Evolutionary conservation across 495 filamentous ascomycete species (phyloP).

Genomic region (Penicillium diatomitis): DNA sequence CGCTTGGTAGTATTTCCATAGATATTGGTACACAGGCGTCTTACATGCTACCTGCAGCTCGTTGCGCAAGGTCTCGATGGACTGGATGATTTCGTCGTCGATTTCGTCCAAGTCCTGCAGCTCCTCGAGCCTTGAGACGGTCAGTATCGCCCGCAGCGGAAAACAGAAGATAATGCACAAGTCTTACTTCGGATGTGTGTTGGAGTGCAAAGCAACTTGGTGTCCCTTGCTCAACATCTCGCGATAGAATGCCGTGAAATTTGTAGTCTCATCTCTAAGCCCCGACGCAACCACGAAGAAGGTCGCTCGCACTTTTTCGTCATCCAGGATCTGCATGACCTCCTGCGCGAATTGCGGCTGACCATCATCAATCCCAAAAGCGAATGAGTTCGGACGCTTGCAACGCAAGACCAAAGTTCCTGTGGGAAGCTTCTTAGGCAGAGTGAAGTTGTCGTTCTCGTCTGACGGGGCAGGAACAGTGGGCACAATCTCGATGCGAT

Average conservation of each 20-base stretch:
- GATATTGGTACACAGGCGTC: not conserved
- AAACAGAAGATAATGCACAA: not conserved
- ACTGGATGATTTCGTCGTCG: slow-evolving; percentile 61
- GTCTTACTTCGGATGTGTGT: slow-evolving; percentile 57
- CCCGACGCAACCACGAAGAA: slow-evolving; percentile 71
- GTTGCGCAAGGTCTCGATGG: slow-evolving; percentile 47
- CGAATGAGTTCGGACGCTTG: slow-evolving; percentile 63
- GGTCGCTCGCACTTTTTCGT: slow-evolving; percentile 57
- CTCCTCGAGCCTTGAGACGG: slow-evolving; percentile 48
- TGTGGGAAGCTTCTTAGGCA: slow-evolving; percentile 54
- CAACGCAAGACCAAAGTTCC: slow-evolving; percentile 56
- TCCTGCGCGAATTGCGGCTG: slow-evolving; percentile 50
- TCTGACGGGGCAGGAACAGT: slow-evolving; percentile 30
- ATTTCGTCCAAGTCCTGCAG: slow-evolving; percentile 48
- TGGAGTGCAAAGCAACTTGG: slow-evolving; percentile 67
- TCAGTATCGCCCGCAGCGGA: not conserved
- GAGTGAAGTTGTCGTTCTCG: slow-evolving; percentile 25
- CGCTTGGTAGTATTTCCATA: too few relatives aligned
- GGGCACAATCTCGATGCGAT: slow-evolving; percentile 56
- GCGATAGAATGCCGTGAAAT: slow-evolving; percentile 54
- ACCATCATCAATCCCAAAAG: slow-evolving; percentile 76
- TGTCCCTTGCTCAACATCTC: slow-evolving; percentile 59
- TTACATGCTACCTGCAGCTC: slow-evolving; percentile 39
- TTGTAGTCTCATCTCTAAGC: slow-evolving; percentile 48
- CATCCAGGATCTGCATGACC: slow-evolving; percentile 56